phyloP scores from a whole-genome alignment of 1,284 basidiomycete species.

The Coniferiporia weirii region DNA sequence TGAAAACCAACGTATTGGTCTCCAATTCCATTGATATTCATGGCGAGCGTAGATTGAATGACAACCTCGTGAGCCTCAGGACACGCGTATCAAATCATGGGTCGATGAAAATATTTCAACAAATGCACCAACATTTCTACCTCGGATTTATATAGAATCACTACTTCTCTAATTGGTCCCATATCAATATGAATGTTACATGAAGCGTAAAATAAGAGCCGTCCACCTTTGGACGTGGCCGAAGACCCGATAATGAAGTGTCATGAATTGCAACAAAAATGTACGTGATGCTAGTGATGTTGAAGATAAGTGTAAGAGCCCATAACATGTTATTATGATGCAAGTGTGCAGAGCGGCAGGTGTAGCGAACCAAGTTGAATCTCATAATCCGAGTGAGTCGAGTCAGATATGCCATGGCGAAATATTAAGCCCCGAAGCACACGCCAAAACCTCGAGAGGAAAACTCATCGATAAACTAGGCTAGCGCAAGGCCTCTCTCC shows the following conservation, averaged over 20 bases:
- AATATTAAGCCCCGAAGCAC: not conserved
- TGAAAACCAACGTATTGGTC: no score
- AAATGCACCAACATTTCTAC: no score
- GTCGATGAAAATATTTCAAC: no score
- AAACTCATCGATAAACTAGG: constrained; percentile 23
- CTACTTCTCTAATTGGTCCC: no score
- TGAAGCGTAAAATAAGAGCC: not conserved
- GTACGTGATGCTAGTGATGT: constrained; percentile 5
- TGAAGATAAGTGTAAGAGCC: constrained; percentile 10
- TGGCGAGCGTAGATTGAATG: no score
- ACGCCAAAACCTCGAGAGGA: constrained; percentile 7
- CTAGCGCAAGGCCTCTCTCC: constrained; percentile 46
- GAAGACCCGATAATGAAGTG: constrained; percentile 3
- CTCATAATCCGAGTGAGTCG: not conserved
- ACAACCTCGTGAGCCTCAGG: no score
- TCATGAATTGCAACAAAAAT: constrained; percentile 11
- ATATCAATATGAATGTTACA: not conserved
- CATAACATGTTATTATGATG: not conserved
- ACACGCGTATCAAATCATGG: no score
- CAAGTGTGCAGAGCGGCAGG: not conserved
- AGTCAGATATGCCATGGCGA: not conserved
- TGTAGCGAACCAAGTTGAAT: not conserved
- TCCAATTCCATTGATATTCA: no score
- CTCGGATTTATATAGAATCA: no score
- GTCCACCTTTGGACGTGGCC: not conserved